Evolutionary conservation across 2,329 filamentous ascomycete genomes (phyloP), one percentile per base, ranked within the genome.

Genomic region (Torrubiellomyces zombiae): DNA sequence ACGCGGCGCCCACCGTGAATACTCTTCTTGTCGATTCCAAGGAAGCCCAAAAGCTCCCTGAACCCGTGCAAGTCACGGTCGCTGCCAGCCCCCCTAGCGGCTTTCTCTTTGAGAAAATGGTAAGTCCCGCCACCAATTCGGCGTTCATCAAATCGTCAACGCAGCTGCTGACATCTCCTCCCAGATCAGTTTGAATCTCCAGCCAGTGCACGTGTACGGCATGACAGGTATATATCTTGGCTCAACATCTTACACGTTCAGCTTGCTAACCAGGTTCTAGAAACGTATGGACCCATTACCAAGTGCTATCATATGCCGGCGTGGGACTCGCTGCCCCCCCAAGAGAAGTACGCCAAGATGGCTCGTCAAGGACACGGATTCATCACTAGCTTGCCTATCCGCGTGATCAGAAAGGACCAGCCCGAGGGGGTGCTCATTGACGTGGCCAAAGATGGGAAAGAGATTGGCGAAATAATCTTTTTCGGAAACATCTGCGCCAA

Each of bases 231-330:
- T 24, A 38, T 27, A 5, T 17, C 13, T 16, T 16, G 9, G 8
- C n/a, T n/a, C n/a, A n/a, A n/a, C n/a, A n/a, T n/a, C n/a, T n/a
- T n/a, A n/a, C n/a, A n/a, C n/a, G n/a, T n/a, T n/a, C n/a, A n/a
- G n/a, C 8, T 26, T 12, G 14, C 29, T 29, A n/a, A 30, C 12
- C 3, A 4, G 11, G 2, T 4, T n/a, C 3, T 14, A 53, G 67
- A 95, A 55, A 95, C 86, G 0, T 95, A 95, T 42, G 89, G 89
- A 0, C 89, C 89, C 7, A 86, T 94, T 31, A 95, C 85, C 2
- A 93, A 91, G 48, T 82, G 85, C 7, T 98, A 98, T 42, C 62
- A 76, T 28, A 66, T 95, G 53, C 81, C 83, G 0, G 60, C 67
- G 16, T 98, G 89, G 89, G 72, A 89, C n/a, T 42, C 48, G 0